Evolutionary conservation across 2,329 filamentous ascomycete species (phyloP).

Genomic region (Fusarium torreyae): DNA sequence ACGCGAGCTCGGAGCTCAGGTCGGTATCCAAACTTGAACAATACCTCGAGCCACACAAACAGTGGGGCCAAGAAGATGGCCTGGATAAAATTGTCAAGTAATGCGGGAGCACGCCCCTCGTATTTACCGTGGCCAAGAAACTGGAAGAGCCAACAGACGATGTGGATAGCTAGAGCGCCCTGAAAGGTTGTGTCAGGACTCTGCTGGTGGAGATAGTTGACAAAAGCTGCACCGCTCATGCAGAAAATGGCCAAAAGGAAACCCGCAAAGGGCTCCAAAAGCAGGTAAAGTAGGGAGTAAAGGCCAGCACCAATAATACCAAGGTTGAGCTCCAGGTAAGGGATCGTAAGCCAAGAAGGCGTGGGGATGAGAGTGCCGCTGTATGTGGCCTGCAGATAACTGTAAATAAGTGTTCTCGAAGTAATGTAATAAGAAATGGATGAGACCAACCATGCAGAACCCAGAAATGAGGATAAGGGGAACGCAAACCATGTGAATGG

Average conservation of each 20-base stretch:
- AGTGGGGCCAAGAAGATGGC: conserved; percentile 93
- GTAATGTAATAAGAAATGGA: conserved; percentile 9
- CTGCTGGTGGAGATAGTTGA: conserved; percentile 80
- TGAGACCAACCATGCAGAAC: conserved; percentile 77
- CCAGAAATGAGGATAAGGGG: conserved; percentile 80
- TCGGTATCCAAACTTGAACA: conserved; percentile 93
- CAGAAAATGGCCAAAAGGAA: conserved; percentile 82
- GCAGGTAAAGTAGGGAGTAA: conserved; percentile 86
- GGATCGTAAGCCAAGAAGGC: conserved; percentile 76
- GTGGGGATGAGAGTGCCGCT: conserved; percentile 74
- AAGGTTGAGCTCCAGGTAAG: conserved; percentile 76
- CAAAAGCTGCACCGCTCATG: conserved; percentile 79
- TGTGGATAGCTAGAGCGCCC: conserved; percentile 75
- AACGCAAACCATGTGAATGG: conserved; percentile 85
- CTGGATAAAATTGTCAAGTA: conserved; percentile 93
- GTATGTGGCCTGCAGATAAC: conserved; percentile 68
- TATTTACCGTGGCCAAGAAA: conserved; percentile 93
- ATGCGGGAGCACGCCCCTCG: conserved; percentile 87
- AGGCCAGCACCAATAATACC: conserved; percentile 75
- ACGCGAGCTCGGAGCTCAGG: conserved; percentile 88
- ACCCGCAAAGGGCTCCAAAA: conserved; percentile 95
- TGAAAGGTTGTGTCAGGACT: conserved; percentile 66
- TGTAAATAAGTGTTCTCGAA: conserved; percentile 15
- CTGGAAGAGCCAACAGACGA: conserved; percentile 87
- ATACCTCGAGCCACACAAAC: conserved; percentile 95